Base-by-base conservation (phyloP, 768 basidiomycete genomes). In the Trametes meyenii region DNA sequence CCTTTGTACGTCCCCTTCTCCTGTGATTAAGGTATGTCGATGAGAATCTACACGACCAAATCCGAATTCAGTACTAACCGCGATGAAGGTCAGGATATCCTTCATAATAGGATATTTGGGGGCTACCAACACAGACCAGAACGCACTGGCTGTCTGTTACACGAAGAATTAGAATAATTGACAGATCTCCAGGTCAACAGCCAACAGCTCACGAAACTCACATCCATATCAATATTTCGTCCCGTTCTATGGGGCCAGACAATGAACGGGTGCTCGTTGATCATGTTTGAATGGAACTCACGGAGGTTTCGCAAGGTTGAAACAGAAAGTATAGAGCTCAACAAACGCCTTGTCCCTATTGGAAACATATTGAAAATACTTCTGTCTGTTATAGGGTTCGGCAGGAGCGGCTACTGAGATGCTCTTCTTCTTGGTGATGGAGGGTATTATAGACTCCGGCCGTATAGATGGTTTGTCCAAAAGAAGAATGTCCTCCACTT, bases 181-280 rank as follows among this genome's bases (percentile, higher is more conserved):
- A 23, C 24, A 23, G 16, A 48, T 26, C 6, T 33, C 12, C 4
- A n/a, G 36, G 36, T 39, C 35, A 3, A 50, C 19, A 36, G 16
- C 33, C 13, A 40, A 2, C 5, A 24, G 19, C 23, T 5, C 10
- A 16, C 44, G 46, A n/a, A 21, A 66, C 77, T 67, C 63, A 89
- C 90, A 76, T 93, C 90, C 80, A 93, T 89, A 53, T 92, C 90
- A 63, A 92, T 85, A 70, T 90, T 92, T 65, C 85, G 82, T 19
- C 85, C 84, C 71, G 83, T 81, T 70, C 90, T 92, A 56, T 23
- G 43, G n/a, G 16, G 38, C 12, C 19, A n/a, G 23, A 35, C 24
- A 19, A 21, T 24, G 23, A 17, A n/a, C 17, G 2, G 36, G 17
- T 10, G 13, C 19, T 2, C 12, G 24, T 19, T 14, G 16, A 46